phyloP scores from a whole-genome alignment of 768 basidiomycete genomes.

The Suillus sp. region DNA sequence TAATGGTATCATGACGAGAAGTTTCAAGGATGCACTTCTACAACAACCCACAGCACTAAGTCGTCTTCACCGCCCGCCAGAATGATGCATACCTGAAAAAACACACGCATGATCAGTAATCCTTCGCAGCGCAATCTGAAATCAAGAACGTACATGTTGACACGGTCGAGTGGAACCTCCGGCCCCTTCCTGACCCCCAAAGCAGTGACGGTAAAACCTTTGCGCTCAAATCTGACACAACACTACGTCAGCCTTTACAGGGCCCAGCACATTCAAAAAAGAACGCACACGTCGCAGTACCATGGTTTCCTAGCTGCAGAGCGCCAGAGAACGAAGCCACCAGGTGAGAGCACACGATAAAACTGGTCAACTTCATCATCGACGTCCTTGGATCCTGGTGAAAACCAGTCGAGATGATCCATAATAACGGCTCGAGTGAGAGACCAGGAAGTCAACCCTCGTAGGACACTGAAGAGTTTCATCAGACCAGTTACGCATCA shows the following conservation, averaged over 20 bases:
- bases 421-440: constrained; percentile 69
- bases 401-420: constrained; percentile 70
- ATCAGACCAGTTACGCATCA: neutral
- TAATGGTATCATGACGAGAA: neutral
- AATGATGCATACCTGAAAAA: constrained; percentile 34
- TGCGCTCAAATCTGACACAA: constrained; percentile 45
- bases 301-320: constrained; percentile 65
- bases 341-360: constrained; percentile 53
- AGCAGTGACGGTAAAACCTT: constrained; percentile 55
- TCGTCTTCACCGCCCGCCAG: constrained; percentile 30
- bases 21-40: neutral
- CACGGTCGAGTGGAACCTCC: constrained; percentile 57
- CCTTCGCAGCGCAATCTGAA: neutral
- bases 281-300: constrained; percentile 54
- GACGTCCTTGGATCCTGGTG: constrained; percentile 47
- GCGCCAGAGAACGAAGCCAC: constrained; percentile 68
- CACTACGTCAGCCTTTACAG: neutral
- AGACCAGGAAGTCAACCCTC: constrained; percentile 44
- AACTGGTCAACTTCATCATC: constrained; percentile 59
- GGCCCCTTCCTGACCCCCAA: constrained; percentile 55
- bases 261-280: neutral
- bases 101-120: neutral
- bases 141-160: constrained; percentile 59
- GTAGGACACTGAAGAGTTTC: constrained; percentile 41
- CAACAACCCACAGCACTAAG: neutral